Conservation (phyloP, 2,329 filamentous ascomycete genomes). For the Xylariaceae sp. region DNA sequence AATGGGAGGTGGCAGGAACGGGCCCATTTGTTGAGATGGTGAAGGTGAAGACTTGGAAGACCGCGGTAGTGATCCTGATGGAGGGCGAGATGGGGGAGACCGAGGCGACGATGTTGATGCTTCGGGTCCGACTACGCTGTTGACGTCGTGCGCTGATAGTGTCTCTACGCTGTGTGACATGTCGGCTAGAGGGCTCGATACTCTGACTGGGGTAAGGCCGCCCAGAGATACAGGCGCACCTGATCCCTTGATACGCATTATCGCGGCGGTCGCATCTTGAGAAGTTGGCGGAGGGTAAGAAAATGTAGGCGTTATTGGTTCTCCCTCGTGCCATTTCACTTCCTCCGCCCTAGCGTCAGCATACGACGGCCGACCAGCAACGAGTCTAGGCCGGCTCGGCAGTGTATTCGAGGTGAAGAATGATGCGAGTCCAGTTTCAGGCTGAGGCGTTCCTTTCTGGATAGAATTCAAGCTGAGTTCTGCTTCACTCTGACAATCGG, state of each 20-base stretch:
- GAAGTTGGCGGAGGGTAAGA: constrained; percentile 31
- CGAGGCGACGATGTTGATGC: constrained; percentile 4
- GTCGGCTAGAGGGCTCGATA: constrained; percentile 25
- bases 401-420: constrained; percentile 26
- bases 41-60: constrained; percentile 21
- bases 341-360: constrained; percentile 29
- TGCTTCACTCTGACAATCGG: constrained; percentile 38
- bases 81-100: constrained; percentile 10
- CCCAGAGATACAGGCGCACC: constrained; percentile 25
- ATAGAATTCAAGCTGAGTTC: constrained; percentile 42
- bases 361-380: constrained; percentile 33
- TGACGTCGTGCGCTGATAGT: constrained; percentile 4
- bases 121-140: constrained; percentile 4
- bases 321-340: constrained; percentile 23
- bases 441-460: constrained; percentile 31
- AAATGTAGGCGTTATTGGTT: constrained; percentile 28
- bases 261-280: constrained; percentile 31
- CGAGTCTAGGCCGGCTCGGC: constrained; percentile 28
- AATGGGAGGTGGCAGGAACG: constrained; percentile 29
- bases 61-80: constrained; percentile 14
- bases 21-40: constrained; percentile 22
- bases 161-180: constrained; percentile 16
- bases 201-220: constrained; percentile 26
- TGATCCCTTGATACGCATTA: constrained; percentile 31
- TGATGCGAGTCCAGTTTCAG: constrained; percentile 25